Base-by-base conservation (phyloP, 305 asterid species). In the Fraxinus sp. region DNA sequence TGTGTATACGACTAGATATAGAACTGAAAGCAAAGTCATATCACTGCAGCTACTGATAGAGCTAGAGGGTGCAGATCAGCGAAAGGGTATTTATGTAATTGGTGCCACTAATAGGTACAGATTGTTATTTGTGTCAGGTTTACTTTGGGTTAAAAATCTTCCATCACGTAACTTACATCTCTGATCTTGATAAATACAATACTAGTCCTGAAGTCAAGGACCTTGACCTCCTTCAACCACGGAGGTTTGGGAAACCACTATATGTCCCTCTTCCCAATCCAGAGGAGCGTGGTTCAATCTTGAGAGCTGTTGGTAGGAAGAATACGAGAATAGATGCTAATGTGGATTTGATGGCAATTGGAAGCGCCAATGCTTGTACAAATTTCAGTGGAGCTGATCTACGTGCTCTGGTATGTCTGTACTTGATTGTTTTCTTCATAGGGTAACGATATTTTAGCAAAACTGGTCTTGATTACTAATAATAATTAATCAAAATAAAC, bases 321-420 rank as follows among this genome's bases (percentile, higher is more conserved):
- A 94, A 89, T 28, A 28, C 32, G 87, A 91, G 89, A 8, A 71
- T 96, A 74, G 97, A 93, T 87, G 73, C 87, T n/a, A 36, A 52
- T 57, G 88, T 94, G 20, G 97, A 96, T 89, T 89, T 94, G 78
- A 84, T 91, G 87, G 89, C 92, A 79, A 80, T 96, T 37, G 99
- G 88, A 26, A 88, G 83, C 84, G 94, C 88, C 70, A 6, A 35
- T 49, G 86, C 91, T 36, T 96, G 98, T 81, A 28, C 85, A 88
- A 92, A 91, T 82, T 85, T 96, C 71, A 94, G 98, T 73, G 97
- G 97, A 70, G 99, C 98, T 5, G 98, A 96, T 83, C 96, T 94
- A 74, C 83, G 88, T 76, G 86, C 35, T 32, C 35, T 32, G 35
- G 35, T 32, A 0, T 32, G 35, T 32, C 4, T 32, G 35, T 32